Evolutionary conservation across 164 flowering plant species (phyloP), one percentile per base, ranked within the genome.

Genomic region (Magnolia sinica): DNA sequence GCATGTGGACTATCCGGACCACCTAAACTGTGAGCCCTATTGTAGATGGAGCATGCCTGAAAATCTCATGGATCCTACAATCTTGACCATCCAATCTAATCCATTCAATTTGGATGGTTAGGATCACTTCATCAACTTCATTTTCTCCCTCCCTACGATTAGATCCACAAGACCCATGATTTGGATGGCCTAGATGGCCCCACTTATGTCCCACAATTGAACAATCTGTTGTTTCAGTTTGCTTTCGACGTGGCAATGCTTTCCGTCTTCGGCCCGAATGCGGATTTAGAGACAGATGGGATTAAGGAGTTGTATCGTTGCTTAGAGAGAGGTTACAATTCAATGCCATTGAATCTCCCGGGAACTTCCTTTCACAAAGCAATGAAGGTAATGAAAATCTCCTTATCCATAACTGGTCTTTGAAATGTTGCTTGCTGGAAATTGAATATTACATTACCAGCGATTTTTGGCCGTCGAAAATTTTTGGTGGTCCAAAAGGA

Each of bases 291-390:
- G 76, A 74, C 80, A 49, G 87, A 89, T 75, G 83, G 78, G 65
- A 85, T 94, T 59, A 88, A 89, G 74, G 70, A 81, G 1, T 78
- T 88, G 77, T 94, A 90, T 77, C 83, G 78, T 5, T 73, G 81
- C 79, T 72, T 94, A 71, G 96, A 90, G 83, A 87, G 87, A 61
- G 98, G 98, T 7, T 94, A 92, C 85, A 94, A 94, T 79, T 92
- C 96, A 52, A 91, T 94, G 95, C 97, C 98, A 20, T 16, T 92
- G 37, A 80, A 92, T 80, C 79, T 94, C 31, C 98, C 97, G 0
- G 94, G 95, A 69, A 92, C 96, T 16, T 83, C 89, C 0, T 94
- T 84, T 71, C 81, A 77, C 81, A 87, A 80, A 82, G 86, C 97
- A 63, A 88, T 91, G 83, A 92, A 90, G 91, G 98, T 90, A 78